Percentiles rank a stretch among this genome's conserved stretches.
These are phyloP conservation scores for Globisporangium polare DNA, from an alignment of 352 stramenopile genomes.

Conservation along the genomic window DNA sequence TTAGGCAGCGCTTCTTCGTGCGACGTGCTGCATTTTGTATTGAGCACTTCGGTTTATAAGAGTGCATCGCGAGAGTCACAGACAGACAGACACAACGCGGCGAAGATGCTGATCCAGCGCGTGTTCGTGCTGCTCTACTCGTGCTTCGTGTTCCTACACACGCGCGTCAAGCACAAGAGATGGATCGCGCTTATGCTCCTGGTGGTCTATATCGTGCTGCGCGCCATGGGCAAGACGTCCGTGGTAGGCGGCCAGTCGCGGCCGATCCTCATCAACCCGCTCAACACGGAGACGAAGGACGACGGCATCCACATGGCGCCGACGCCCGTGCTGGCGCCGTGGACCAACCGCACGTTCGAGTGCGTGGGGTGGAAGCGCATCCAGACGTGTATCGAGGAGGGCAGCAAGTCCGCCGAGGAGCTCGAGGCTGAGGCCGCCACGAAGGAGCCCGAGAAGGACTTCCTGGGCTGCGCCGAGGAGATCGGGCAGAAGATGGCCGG, in stretches of 20 bases:
- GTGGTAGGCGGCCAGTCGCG: conserved; percentile 50
- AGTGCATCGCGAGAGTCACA: background rate
- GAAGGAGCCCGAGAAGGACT: conserved; percentile 61
- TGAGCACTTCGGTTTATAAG: background rate
- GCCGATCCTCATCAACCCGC: conserved; percentile 73
- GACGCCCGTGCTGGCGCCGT: conserved; percentile 49
- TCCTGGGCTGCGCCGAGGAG: conserved; percentile 62
- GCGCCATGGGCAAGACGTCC: conserved; percentile 47
- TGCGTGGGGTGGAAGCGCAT: conserved; percentile 85
- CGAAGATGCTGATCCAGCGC: conserved; percentile 64
- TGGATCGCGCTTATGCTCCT: conserved; percentile 52
- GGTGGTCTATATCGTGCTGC: conserved; percentile 51
- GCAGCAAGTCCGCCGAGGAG: conserved; percentile 31
- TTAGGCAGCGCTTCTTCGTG: background rate
- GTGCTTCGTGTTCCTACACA: conserved; percentile 48
- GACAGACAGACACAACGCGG: background rate
- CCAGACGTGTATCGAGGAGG: conserved; percentile 56
- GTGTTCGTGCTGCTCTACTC: conserved; percentile 64
- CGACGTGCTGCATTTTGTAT: background rate
- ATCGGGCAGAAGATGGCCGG: conserved; percentile 72
- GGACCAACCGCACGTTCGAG: conserved; percentile 79
- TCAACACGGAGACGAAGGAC: conserved; percentile 62
- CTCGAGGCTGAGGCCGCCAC: conserved; percentile 18
- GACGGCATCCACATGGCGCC: conserved; percentile 56
- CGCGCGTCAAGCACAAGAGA: conserved; percentile 66